Evolutionary conservation across 495 filamentous ascomycete species (phyloP).

Genomic region (Penicillium cataractarum): DNA sequence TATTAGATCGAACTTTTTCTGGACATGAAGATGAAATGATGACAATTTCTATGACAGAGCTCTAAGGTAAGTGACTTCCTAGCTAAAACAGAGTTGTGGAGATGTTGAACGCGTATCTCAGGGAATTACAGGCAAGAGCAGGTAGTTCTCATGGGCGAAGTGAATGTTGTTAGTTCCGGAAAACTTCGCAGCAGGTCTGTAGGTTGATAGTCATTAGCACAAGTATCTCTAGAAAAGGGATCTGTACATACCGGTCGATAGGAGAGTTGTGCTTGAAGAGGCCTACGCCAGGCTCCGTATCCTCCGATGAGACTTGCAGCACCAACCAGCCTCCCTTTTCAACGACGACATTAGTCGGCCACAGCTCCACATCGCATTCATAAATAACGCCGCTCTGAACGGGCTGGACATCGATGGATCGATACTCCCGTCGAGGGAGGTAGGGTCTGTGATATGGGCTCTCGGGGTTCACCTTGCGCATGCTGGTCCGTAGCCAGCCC

Average conservation of each 20-base stretch:
- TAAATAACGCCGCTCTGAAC: conserved; percentile 56
- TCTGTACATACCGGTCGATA: neutral
- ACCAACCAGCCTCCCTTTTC: conserved; percentile 51
- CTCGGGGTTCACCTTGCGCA: conserved; percentile 47
- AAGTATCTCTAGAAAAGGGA: neutral
- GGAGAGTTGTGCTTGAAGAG: neutral
- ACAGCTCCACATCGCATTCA: conserved; percentile 60
- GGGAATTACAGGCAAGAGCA: neutral
- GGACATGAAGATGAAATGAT: neutral
- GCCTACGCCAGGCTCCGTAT: conserved; percentile 39
- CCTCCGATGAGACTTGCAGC: conserved; percentile 55
- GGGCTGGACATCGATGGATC: conserved; percentile 42
- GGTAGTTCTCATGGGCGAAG: neutral
- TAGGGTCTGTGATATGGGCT: conserved; percentile 47
- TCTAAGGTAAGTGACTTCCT: neutral
- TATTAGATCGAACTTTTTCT: neutral
- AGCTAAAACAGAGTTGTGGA: neutral
- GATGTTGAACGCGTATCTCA: neutral
- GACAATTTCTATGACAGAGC: neutral
- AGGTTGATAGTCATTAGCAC: neutral
- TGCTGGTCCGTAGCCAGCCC: conserved; percentile 45
- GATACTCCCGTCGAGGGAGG: conserved; percentile 57
- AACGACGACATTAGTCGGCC: conserved; percentile 64
- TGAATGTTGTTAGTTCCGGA: neutral
- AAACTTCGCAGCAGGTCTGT: neutral